phyloP scores from a whole-genome alignment of 305 asterid genomes.

The Plantago coronopus region DNA sequence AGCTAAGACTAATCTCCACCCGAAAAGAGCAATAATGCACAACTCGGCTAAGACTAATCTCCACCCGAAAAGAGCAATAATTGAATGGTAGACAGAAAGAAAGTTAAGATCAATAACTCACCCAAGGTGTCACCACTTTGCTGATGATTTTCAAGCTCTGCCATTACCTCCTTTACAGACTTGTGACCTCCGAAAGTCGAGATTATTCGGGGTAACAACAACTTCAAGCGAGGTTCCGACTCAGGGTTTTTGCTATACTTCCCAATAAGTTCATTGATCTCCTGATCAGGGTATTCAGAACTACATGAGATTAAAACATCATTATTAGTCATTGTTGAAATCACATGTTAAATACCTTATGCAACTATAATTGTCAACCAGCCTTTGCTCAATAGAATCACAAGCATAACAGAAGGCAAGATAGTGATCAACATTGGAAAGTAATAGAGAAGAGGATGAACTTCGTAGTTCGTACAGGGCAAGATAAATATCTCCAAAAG shows the following conservation, averaged over 20 bases:
- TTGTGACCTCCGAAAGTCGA: constrained; percentile 71
- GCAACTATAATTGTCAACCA: too few species aligned
- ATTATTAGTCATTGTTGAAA: constrained; percentile 1
- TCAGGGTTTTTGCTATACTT: constrained; percentile 62
- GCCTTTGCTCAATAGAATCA: too few species aligned
- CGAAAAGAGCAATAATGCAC: not conserved
- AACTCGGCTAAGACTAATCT: too few species aligned
- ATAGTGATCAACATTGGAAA: too few species aligned
- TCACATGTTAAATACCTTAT: not conserved
- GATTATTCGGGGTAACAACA: constrained; percentile 77
- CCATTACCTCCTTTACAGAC: constrained; percentile 56
- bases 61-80: not conserved
- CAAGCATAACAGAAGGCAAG: too few species aligned
- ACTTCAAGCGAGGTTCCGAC: constrained; percentile 73
- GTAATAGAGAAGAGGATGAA: too few species aligned
- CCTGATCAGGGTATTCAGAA: constrained; percentile 74
- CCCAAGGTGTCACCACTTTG: constrained; percentile 79
- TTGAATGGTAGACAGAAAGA: constrained; percentile 3
- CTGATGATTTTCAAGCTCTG: constrained; percentile 74
- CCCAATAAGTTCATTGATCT: constrained; percentile 52
- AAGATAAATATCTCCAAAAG: too few species aligned
- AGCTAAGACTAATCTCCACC: too few species aligned
- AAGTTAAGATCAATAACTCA: constrained; percentile 26
- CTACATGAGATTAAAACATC: constrained; percentile 31
- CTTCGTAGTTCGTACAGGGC: too few species aligned